phyloP scores from a whole-genome alignment of 148 eudicot species.

The Heliamphora exappendiculata region DNA sequence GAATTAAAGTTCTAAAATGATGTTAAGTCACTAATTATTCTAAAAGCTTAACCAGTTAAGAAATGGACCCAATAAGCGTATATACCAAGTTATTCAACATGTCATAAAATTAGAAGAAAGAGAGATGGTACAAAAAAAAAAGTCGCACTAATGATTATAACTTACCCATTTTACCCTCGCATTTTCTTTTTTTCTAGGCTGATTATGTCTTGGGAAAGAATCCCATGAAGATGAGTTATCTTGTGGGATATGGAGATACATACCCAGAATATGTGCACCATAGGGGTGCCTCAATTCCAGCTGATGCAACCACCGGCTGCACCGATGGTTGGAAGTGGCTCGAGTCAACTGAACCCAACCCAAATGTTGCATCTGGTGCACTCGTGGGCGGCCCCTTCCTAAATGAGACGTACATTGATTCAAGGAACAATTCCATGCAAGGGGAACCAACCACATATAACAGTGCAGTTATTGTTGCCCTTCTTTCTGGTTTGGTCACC shows the following conservation, averaged over 20 bases:
- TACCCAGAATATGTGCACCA: conserved; percentile 80
- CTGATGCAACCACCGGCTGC: conserved; percentile 46
- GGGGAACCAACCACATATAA: conserved; percentile 84
- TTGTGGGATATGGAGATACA: conserved; percentile 82
- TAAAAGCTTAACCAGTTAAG: too few species aligned
- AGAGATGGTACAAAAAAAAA: too few species aligned
- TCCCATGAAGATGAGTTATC: conserved; percentile 72
- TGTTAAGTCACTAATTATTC: too few species aligned
- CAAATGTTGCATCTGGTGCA: conserved; percentile 73
- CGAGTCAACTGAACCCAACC: conserved; percentile 50
- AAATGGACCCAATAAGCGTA: too few species aligned
- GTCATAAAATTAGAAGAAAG: too few species aligned
- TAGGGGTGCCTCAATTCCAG: conserved; percentile 89
- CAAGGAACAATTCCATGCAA: conserved; percentile 82
- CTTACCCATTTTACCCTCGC: background rate
- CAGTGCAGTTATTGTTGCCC: conserved; percentile 69
- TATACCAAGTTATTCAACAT: too few species aligned
- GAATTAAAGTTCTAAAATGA: too few species aligned
- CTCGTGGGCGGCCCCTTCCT: conserved; percentile 80
- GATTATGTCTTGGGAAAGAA: conserved; percentile 81
- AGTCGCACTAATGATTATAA: background rate
- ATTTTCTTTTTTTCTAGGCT: conserved; percentile 32
- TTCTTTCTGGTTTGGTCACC: conserved; percentile 75
- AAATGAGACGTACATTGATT: conserved; percentile 63
- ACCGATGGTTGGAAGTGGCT: conserved; percentile 65